A percentile compares a stretch with the other conserved stretches of the same genome.
Evolutionary conservation across 2,329 filamentous ascomycete genomes (phyloP).

Genomic region (Pestalotiopsis sp.): DNA sequence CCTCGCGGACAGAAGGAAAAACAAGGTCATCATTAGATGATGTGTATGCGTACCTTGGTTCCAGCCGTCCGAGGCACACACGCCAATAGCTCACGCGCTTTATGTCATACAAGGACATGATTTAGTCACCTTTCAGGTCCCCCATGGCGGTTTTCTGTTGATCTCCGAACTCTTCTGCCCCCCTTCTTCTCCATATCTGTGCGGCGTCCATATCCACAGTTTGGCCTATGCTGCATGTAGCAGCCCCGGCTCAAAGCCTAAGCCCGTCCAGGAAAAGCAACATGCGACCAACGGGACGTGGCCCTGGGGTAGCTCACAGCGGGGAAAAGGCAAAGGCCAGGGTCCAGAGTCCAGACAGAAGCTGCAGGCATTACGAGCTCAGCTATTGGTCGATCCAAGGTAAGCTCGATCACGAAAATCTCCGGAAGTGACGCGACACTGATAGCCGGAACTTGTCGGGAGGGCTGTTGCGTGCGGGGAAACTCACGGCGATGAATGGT

Average conservation of each 20-base stretch:
- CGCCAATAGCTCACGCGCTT: constrained; percentile 4
- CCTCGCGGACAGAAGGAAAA: not conserved
- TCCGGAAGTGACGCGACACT: not conserved
- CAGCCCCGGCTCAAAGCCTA: not conserved
- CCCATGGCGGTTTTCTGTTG: not conserved
- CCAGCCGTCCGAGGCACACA: not conserved
- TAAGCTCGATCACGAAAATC: not conserved
- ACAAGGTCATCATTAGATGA: not conserved
- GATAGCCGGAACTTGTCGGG: not conserved
- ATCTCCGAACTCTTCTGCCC: not conserved
- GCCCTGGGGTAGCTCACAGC: not conserved
- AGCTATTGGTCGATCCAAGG: not conserved
- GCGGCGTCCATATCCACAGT: not conserved
- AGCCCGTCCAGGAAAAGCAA: not conserved
- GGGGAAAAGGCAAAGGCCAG: not conserved
- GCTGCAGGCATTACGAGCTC: not conserved
- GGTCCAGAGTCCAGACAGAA: not conserved
- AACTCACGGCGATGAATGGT: not conserved
- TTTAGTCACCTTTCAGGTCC: not conserved
- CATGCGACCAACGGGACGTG: not conserved
- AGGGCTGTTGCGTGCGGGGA: not conserved
- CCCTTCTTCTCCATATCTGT: not conserved
- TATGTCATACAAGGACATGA: constrained; percentile 9
- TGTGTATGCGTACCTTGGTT: not conserved
- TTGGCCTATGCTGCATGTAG: not conserved